phyloP scores from a whole-genome alignment of 352 stramenopile genomes.

The Thalassiosira mediterranea region DNA sequence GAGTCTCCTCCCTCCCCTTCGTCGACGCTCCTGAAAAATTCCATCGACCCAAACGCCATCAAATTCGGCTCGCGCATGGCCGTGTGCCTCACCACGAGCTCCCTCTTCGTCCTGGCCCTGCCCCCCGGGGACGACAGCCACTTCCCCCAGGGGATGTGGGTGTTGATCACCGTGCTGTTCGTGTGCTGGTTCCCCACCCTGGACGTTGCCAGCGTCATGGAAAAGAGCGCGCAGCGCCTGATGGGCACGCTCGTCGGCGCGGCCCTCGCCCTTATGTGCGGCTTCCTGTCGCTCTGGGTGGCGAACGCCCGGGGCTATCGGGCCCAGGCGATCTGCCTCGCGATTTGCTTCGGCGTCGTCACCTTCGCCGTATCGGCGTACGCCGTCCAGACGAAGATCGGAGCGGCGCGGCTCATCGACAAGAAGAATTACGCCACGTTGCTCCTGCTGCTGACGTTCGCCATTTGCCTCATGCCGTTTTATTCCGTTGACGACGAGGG shows the following conservation, averaged over 20 bases:
- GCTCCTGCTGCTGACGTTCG: constrained; percentile 50
- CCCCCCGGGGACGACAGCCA: background rate
- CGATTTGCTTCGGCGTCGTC: constrained; percentile 25
- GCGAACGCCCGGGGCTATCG: background rate
- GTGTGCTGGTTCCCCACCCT: constrained; percentile 51
- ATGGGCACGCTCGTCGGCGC: constrained; percentile 48
- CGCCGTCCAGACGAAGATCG: constrained; percentile 18
- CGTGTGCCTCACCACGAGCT: background rate
- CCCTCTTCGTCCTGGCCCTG: background rate
- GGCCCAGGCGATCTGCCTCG: constrained; percentile 34
- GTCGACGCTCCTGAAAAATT: too few species aligned
- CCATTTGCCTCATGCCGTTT: constrained; percentile 51
- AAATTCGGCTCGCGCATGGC: background rate
- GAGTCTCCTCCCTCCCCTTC: too few species aligned
- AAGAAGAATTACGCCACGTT: constrained; percentile 38
- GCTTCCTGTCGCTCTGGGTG: constrained; percentile 37
- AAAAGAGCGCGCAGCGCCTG: constrained; percentile 50
- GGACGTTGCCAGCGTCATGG: constrained; percentile 48
- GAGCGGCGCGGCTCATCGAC: constrained; percentile 17
- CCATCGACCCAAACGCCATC: background rate
- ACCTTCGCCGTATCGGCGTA: constrained; percentile 22
- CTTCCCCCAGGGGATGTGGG: background rate
- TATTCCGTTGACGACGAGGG: constrained; percentile 13
- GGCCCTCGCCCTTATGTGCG: constrained; percentile 24
- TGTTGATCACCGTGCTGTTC: constrained; percentile 49